Evolutionary conservation across 2,329 filamentous ascomycete species (phyloP), one percentile per base, ranked within the genome.

Genomic region (Ophiocordyceps camponoti-floridani): DNA sequence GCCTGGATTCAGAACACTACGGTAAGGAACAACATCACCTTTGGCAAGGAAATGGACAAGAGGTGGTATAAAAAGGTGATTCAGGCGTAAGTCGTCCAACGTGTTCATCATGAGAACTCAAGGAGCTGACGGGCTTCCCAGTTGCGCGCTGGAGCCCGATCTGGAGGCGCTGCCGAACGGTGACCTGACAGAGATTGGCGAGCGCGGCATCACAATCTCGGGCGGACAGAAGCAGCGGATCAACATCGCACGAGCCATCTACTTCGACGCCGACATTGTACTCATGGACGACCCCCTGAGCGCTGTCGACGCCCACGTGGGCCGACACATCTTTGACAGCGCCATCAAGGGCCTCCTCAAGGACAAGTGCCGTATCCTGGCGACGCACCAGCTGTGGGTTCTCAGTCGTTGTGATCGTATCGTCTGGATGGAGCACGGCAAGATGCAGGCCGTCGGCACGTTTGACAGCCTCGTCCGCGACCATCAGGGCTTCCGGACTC

Each of bases 1-100:
- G 85, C 91, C 0, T 98, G 91, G 91, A 94, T 98, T 43, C 89
- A 96, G 57, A 96, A 96, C 55, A 73, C 86, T 0, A 84, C 82
- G 1, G 74, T 96, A 4, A 79, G 77, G 49, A 77, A 94, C 31
- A 98, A 98, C 55, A 94, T 98, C 47, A 63, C 86, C 0, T 96
- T 96, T 55, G 89, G 89, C 11, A 89, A 86, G 52, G 73, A 77
- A 0, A 75, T 82, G 63, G 71, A 94, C 44, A 71, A 71, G 47
- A 64, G 67, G 3, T 94, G 89, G 88, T 94, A 94, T 56, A 72
- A 81, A 41, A 65, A 82, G 44, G 87, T 94, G n/a, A 70, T 94
- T 30, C 74, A 82, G 57, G 85, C 86, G 64, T 69, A 67, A 72
- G 58, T 75, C 52, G 28, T 23, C 23, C 23, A 37, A 19, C 3